Evolutionary conservation across 2,329 filamentous ascomycete genomes (phyloP).

Genomic region (Fusarium sp.): DNA sequence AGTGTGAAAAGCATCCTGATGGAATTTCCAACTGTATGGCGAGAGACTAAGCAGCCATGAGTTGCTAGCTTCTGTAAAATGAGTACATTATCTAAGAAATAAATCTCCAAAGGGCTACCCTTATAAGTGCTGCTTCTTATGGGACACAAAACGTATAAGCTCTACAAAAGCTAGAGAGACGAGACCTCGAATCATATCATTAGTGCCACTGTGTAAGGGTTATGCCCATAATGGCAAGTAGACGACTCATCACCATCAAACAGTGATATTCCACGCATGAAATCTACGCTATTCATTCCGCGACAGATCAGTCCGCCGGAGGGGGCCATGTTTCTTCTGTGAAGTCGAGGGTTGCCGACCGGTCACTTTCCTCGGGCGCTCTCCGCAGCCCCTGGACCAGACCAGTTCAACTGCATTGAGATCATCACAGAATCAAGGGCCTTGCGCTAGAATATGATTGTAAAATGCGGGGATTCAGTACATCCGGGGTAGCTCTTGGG

Average conservation of each 20-base stretch:
- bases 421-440: background rate
- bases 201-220: background rate
- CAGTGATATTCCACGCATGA: accelerated
- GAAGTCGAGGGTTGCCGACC: background rate
- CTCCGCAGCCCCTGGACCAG: background rate
- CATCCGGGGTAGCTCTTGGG: background rate
- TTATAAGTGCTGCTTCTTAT: background rate
- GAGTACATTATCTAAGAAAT: background rate
- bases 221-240: background rate
- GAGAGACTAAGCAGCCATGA: too few relatives aligned
- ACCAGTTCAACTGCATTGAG: background rate
- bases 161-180: background rate
- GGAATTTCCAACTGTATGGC: too few relatives aligned
- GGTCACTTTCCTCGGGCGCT: background rate
- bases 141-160: background rate
- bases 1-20: background rate
- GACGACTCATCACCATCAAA: background rate
- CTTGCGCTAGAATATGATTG: too few relatives aligned
- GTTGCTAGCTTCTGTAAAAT: too few relatives aligned
- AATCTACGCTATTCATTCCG: background rate
- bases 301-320: accelerated
- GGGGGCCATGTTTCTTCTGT: background rate
- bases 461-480: background rate
- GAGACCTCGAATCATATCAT: background rate
- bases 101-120: background rate